Evolutionary conservation across 2,329 filamentous ascomycete species (phyloP).

Genomic region (Myriangium duriaei): DNA sequence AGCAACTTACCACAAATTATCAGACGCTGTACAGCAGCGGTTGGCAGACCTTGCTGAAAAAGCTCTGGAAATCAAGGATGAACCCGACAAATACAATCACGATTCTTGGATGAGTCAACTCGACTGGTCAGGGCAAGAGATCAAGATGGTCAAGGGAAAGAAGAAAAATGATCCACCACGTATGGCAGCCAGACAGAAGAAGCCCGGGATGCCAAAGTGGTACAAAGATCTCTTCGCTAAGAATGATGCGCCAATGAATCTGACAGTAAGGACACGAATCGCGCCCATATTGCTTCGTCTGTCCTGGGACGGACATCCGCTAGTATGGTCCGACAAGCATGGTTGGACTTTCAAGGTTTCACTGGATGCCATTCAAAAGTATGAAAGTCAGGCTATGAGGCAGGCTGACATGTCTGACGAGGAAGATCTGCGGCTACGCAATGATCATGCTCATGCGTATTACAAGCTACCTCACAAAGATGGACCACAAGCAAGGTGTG

Average conservation of each 20-base stretch:
- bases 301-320: conserved; percentile 76
- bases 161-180: conserved; percentile 70
- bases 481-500: conserved; percentile 71
- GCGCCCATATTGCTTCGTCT: conserved; percentile 74
- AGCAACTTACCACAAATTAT: conserved; percentile 65
- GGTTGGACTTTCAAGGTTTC: conserved; percentile 87
- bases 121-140: conserved; percentile 88
- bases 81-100: conserved; percentile 55
- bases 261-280: conserved; percentile 79
- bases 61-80: conserved; percentile 60
- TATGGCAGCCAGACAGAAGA: conserved; percentile 74
- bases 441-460: conserved; percentile 56
- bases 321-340: conserved; percentile 86
- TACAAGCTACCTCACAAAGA: conserved; percentile 97
- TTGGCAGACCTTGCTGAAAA: conserved; percentile 62
- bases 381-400: conserved; percentile 58
- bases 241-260: conserved; percentile 52
- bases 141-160: conserved; percentile 84
- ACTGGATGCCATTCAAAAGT: conserved; percentile 47
- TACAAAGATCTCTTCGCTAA: conserved; percentile 81
- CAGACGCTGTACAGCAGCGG: conserved; percentile 64
- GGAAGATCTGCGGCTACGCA: conserved; percentile 49
- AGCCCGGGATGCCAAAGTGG: conserved; percentile 89
- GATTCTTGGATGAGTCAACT: conserved; percentile 90
- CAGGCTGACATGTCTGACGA: conserved; percentile 68